Evolutionary conservation across 1,284 basidiomycete genomes (phyloP), one percentile per base, ranked within the genome.

Genomic region (Tilletia caries): DNA sequence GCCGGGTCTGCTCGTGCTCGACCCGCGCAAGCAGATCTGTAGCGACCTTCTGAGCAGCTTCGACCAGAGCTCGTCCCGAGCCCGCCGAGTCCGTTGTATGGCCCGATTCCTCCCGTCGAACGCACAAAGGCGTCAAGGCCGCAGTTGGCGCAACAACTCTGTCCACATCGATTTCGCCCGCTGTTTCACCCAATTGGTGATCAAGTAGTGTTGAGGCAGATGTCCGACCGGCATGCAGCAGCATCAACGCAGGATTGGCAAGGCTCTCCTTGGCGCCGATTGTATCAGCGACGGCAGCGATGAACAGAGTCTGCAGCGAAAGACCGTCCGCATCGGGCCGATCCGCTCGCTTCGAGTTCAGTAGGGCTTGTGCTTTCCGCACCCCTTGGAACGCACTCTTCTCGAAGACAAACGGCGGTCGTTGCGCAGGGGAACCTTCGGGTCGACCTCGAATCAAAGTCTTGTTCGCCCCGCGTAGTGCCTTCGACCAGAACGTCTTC

Each of bases 191-290:
- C 25, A 27, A n/a, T n/a, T 23, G 48, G 13, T 13, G 52, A 3
- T 62, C 58, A 25, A 34, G 20, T 20, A 37, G 29, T 15, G 29
- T 29, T 5, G 58, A 62, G 32, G 33, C 33, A 23, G 58, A 62
- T 15, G 58, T 62, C 12, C 58, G 58, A 20, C 58, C 58, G 20
- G 58, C 58, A n/a, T 62, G 58, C 29, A 62, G 58, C 32, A 62
- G 29, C 58, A 62, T 62, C 29, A 62, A 3, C 27, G 58, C 34
- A 3, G 58, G 58, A 13, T 29, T 62, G 15, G 32, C 8, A 25
- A 34, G 27, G 20, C 32, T 6, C 33, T 32, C 27, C 6, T 3
- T 25, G 15, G 32, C 13, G 20, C 58, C 58, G 18, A 62, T 62
- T 1, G 58, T 18, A 20, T 29, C 58, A 37, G 58, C 33, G 29